Percentiles rank a stretch among this genome's conserved stretches.
phyloP scores from a whole-genome alignment of 495 filamentous ascomycete species.

The Terfezia claveryi region DNA sequence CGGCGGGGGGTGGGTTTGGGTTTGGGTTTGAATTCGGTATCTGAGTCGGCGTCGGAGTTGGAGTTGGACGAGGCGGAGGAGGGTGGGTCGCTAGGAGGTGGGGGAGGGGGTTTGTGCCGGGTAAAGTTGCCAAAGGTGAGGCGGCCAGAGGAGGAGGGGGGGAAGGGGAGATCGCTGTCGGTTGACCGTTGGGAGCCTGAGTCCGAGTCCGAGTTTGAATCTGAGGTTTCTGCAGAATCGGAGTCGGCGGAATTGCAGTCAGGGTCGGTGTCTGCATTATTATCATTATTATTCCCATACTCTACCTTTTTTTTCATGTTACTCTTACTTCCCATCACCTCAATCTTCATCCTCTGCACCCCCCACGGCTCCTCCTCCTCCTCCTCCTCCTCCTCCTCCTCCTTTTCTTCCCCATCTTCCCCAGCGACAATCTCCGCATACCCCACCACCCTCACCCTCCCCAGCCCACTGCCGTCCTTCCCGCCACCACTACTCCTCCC shows the following conservation, averaged over 20 bases:
- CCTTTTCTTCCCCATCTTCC: constrained; percentile 1
- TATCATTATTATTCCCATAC: no score
- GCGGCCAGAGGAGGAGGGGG: not conserved
- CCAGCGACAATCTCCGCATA: constrained; percentile 19
- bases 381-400: constrained; percentile 4
- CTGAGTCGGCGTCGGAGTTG: not conserved
- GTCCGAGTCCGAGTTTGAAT: no score
- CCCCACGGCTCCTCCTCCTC: constrained; percentile 1
- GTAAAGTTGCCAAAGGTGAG: not conserved
- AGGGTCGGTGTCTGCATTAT: no score
- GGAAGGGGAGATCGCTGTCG: not conserved
- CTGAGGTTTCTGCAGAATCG: not conserved
- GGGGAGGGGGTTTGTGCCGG: not conserved
- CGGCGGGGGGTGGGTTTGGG: not conserved
- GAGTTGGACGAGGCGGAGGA: not conserved
- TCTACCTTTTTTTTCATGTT: not conserved
- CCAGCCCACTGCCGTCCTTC: not conserved
- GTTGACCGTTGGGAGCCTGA: no score
- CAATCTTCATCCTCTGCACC: not conserved
- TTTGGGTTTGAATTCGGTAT: not conserved
- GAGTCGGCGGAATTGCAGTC: no score
- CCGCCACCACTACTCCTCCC: not conserved
- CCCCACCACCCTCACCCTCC: constrained; percentile 23
- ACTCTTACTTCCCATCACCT: not conserved
- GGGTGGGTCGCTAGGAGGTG: not conserved